These are phyloP conservation scores for Emmonsia crescens DNA, from an alignment of 2,329 filamentous ascomycete species.

Conservation along the genomic window DNA sequence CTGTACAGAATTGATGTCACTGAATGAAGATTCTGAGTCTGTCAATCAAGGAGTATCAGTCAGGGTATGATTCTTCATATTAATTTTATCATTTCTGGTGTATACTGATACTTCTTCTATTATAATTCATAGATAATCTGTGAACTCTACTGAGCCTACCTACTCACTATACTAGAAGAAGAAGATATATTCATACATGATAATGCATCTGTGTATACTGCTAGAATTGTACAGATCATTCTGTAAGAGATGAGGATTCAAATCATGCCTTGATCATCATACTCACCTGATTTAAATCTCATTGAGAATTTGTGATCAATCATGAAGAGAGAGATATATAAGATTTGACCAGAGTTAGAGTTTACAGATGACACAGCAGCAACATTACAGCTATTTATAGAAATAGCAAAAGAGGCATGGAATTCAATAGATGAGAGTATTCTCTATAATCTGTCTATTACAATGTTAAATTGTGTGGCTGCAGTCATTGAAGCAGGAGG, in stretches of 20 bases:
- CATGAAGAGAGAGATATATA: slow-evolving; percentile 10
- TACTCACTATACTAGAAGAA: neutral
- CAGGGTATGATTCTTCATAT: neutral
- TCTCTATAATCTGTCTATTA: slow-evolving; percentile 1
- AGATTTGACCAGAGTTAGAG: neutral
- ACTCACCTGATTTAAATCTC: slow-evolving; percentile 13
- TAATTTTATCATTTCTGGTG: too few relatives aligned
- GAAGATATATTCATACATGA: slow-evolving; percentile 13
- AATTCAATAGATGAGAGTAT: slow-evolving; percentile 3
- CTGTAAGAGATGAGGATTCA: slow-evolving; percentile 7
- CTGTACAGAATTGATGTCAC: slow-evolving; percentile 3
- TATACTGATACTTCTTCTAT: neutral
- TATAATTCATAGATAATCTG: neutral
- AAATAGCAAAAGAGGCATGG: slow-evolving; percentile 1
- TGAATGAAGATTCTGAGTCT: slow-evolving; percentile 2
- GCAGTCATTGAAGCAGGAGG: slow-evolving; percentile 3
- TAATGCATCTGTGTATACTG: slow-evolving; percentile 8
- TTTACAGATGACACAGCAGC: neutral
- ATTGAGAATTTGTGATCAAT: slow-evolving; percentile 14
- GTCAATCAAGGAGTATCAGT: neutral
- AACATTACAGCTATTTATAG: neutral
- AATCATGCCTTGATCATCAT: slow-evolving; percentile 9
- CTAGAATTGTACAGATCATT: neutral
- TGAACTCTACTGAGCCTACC: neutral
- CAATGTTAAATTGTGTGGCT: neutral